Conservation (phyloP, 2,329 filamentous ascomycete species). For the Eutypella sp. region DNA sequence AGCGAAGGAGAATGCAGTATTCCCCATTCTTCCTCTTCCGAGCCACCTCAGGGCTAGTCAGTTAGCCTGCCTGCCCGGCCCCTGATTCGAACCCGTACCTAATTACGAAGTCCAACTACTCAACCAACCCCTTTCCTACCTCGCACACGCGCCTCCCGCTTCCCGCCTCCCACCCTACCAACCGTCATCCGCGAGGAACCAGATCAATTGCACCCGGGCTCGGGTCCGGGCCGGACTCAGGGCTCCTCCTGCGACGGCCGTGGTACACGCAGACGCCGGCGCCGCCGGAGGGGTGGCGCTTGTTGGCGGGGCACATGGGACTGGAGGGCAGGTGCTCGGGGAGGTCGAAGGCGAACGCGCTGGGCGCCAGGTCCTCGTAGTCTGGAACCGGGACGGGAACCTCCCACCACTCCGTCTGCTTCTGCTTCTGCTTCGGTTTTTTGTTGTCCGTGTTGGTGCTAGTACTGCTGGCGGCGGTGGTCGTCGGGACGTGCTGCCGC, state of each 20-base stretch:
- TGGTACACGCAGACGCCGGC: slow-evolving; percentile 48
- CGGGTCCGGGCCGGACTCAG: neutral
- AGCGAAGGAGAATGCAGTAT: too few species aligned
- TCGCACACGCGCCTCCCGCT: too few species aligned
- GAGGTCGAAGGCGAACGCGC: slow-evolving; percentile 42
- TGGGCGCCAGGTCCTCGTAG: slow-evolving; percentile 20
- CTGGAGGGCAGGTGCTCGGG: slow-evolving; percentile 47
- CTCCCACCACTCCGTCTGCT: slow-evolving; percentile 28
- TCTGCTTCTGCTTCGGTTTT: neutral
- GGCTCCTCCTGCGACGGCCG: slow-evolving; percentile 28
- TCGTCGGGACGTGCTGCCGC: too few species aligned
- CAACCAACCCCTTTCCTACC: too few species aligned
- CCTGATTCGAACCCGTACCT: too few species aligned
- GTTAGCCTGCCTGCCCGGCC: too few species aligned
- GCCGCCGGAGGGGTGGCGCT: slow-evolving; percentile 38
- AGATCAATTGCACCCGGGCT: too few species aligned
- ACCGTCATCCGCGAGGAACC: too few species aligned
- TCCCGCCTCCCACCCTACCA: too few species aligned
- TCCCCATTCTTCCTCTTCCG: too few species aligned
- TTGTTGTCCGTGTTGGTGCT: neutral
- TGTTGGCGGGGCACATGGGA: slow-evolving; percentile 47
- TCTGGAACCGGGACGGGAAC: slow-evolving; percentile 15
- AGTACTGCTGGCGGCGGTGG: neutral
- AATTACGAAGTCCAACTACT: too few species aligned
- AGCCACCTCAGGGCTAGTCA: too few species aligned